phyloP scores from a whole-genome alignment of 2,329 filamentous ascomycete species.

The Herpotrichia juniperi region DNA sequence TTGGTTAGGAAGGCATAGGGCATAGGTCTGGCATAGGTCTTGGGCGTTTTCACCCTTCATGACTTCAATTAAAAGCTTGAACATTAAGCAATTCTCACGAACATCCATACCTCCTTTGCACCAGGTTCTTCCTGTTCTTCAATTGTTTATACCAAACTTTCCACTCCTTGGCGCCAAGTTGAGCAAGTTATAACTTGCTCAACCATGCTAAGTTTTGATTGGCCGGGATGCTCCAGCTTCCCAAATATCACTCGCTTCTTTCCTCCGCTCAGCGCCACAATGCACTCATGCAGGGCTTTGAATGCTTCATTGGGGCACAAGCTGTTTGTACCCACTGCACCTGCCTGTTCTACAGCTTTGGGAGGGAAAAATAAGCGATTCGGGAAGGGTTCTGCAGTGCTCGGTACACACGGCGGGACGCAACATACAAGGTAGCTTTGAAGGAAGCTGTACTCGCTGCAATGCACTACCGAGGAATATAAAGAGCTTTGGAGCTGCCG shows the following conservation, averaged over 20 bases:
- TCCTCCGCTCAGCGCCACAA: slow-evolving; percentile 3
- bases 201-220: background rate
- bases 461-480: background rate
- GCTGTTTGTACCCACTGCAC: slow-evolving; percentile 7
- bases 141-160: background rate
- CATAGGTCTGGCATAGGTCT: slow-evolving; percentile 12
- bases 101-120: background rate
- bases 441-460: background rate
- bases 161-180: slow-evolving; percentile 24
- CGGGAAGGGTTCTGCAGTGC: background rate
- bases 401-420: slow-evolving; percentile 3
- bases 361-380: slow-evolving; percentile 7
- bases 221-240: background rate
- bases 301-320: slow-evolving; percentile 1
- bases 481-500: background rate
- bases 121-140: background rate
- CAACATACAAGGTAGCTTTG: slow-evolving; percentile 3
- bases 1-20: slow-evolving; percentile 8
- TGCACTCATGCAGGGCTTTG: background rate
- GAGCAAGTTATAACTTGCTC: slow-evolving; percentile 25
- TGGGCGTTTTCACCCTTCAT: background rate
- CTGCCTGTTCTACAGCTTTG: slow-evolving; percentile 11
- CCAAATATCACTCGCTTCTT: background rate
- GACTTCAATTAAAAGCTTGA: background rate
- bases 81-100: background rate